Base-by-base conservation (phyloP, 2,329 filamentous ascomycete genomes). In the Alternaria tenuissima region DNA sequence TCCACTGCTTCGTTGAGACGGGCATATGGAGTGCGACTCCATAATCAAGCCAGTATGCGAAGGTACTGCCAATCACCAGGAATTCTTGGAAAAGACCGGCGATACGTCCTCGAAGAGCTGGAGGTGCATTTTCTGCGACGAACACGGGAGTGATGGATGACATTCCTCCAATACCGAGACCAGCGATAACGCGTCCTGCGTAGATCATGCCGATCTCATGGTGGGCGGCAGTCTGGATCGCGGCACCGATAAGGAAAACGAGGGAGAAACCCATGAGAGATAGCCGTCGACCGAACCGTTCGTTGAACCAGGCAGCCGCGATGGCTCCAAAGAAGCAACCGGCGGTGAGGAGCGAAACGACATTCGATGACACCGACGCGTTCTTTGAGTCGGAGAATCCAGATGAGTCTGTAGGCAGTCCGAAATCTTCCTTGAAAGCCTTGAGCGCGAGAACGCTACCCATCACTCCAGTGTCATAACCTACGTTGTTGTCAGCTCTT, bases 91-190 rank as follows among this genome's bases (percentile, higher is more conserved):
- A 74, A 30, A 74, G 71, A 20, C 86, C 86, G 30, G 87, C 85
- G n/a, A 88, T 77, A 42, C 85, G 80, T 24, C 86, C 86, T 64
- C 86, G 82, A 58, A 88, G 83, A 4, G 86, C 84, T 16, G 86
- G 86, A 4, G 86, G 86, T 3, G 85, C 75, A 48, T 86, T 75
- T 65, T 87, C 85, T 1, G 63, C 63, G 14, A 60, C 57, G 24
- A 60, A 60, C 1, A 87, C 85, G 9, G 85, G 85, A 26, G 80
- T 82, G n/a, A 87, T 78, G 67, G 85, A 86, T 9, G 83, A 85
- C 28, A 81, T 81, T 20, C 80, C 82, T 44, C 84, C 84, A 14
- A 86, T 81, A 41, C 83, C 84, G 20, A 87, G 68, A 44, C 85
- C 85, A 59, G 83, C 82, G 7, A 86, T 76, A 3, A 86, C 84